A percentile compares a stretch with the other conserved stretches of the same genome.
Conservation (phyloP, 2,329 filamentous ascomycete genomes). For the Pezicula neosporulosa region DNA sequence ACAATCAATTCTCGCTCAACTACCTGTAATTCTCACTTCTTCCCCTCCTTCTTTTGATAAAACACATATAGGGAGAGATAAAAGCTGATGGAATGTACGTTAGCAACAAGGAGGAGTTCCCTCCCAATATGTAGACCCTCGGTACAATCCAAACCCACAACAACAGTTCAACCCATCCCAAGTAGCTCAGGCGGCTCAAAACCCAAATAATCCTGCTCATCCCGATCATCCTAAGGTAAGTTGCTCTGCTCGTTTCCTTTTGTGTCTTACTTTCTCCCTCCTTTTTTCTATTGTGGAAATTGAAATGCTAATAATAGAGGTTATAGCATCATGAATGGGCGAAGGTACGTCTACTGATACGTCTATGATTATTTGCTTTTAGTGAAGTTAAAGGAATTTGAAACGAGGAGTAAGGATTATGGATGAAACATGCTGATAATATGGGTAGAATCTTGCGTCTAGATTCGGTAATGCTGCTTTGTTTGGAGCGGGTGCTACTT, state of each 20-base stretch:
- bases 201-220: conserved; percentile 27
- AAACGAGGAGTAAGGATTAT: neutral
- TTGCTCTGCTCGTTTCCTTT: neutral
- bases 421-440: neutral
- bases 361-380: no score
- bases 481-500: conserved; percentile 28
- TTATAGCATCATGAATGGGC: conserved; percentile 25
- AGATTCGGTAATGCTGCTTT: conserved; percentile 27
- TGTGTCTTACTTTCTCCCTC: neutral
- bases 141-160: conserved; percentile 17
- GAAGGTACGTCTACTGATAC: neutral
- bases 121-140: conserved; percentile 23
- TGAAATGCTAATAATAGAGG: neutral
- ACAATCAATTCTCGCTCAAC: conserved; percentile 28
- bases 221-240: conserved; percentile 23
- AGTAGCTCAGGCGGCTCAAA: conserved; percentile 25
- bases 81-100: no score
- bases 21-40: conserved; percentile 26
- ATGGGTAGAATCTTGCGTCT: conserved; percentile 12
- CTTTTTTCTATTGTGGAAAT: no score
- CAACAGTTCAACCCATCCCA: conserved; percentile 16
- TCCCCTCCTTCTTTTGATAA: neutral
- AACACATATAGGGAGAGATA: neutral
- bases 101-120: conserved; percentile 20
- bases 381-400: no score